A percentile compares a stretch with the other conserved stretches of the same genome.
Conservation (phyloP, 495 filamentous ascomycete species). For the Trichoderma gamsii region DNA sequence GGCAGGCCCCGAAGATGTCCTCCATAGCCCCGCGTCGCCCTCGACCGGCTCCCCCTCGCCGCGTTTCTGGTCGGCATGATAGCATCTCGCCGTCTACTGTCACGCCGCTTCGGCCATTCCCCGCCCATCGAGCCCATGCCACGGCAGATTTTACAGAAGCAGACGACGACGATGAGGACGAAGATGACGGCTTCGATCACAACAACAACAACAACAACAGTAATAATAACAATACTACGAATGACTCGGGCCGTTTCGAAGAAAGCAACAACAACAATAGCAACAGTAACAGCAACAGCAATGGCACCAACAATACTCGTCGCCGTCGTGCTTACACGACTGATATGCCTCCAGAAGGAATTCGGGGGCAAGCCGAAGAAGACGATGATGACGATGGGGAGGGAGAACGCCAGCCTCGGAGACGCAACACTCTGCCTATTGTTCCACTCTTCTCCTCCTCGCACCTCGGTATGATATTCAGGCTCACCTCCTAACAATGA, state of each 20-base stretch:
- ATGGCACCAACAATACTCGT: not conserved
- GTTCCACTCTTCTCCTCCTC: constrained; percentile 78
- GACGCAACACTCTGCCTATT: constrained; percentile 52
- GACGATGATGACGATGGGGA: constrained; percentile 45
- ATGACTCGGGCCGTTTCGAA: not conserved
- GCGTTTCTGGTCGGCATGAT: constrained; percentile 25
- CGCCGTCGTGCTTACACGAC: constrained; percentile 27
- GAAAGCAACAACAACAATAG: not conserved
- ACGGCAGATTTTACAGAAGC: constrained; percentile 54
- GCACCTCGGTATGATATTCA: constrained; percentile 58
- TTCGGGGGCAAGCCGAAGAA: constrained; percentile 27
- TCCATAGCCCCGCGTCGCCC: constrained; percentile 39
- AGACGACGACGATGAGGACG: constrained; percentile 44
- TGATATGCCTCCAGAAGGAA: constrained; percentile 40
- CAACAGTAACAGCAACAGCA: not conserved
- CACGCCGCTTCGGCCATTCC: constrained; percentile 8
- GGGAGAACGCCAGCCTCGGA: constrained; percentile 38
- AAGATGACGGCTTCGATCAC: constrained; percentile 29
- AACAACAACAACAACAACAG: not conserved
- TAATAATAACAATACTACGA: not conserved
- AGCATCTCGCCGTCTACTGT: constrained; percentile 26
- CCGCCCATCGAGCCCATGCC: constrained; percentile 32
- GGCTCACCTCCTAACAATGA: not conserved
- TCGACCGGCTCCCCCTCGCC: constrained; percentile 25
- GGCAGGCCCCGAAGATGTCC: constrained; percentile 29